Evolutionary conservation across 2,329 filamentous ascomycete genomes (phyloP).

Genomic region (Coniochaeta prunicola): DNA sequence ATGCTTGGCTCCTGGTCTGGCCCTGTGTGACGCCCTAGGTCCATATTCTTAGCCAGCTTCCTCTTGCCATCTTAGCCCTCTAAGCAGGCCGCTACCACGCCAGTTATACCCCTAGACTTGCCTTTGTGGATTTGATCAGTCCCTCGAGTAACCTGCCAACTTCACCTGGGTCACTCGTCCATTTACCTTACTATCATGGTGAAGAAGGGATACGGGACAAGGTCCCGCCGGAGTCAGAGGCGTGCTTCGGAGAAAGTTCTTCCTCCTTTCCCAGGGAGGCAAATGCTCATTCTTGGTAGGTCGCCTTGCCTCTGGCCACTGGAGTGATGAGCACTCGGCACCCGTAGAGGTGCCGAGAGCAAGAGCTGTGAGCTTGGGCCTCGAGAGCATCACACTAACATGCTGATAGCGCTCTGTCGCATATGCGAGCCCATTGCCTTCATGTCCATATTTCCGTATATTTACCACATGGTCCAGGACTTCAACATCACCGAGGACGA

Average conservation of each 20-base stretch:
- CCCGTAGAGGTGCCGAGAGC: not conserved
- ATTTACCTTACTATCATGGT: constrained; percentile 4
- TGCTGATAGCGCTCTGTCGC: constrained; percentile 63
- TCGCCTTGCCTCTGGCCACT: not conserved
- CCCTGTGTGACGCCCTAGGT: not conserved
- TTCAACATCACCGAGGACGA: constrained; percentile 78
- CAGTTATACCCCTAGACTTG: not conserved
- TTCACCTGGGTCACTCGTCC: not conserved
- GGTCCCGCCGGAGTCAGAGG: constrained; percentile 4
- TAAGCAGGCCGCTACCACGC: not conserved
- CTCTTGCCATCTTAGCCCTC: not conserved
- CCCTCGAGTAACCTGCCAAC: not conserved
- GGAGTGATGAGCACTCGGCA: not conserved
- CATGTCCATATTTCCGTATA: constrained; percentile 99
- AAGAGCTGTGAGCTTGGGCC: not conserved
- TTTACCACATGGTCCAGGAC: constrained; percentile 94
- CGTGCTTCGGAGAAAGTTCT: constrained; percentile 15
- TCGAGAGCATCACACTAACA: not conserved
- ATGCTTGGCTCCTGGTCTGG: not conserved
- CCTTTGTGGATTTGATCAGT: not conserved
- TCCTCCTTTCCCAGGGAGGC: constrained; percentile 31
- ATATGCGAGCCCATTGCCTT: constrained; percentile 99
- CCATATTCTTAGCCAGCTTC: not conserved
- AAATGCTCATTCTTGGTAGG: constrained; percentile 48
- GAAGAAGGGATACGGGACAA: constrained; percentile 8